Base-by-base conservation (phyloP, 768 basidiomycete species). In the Mycena vitilis region DNA sequence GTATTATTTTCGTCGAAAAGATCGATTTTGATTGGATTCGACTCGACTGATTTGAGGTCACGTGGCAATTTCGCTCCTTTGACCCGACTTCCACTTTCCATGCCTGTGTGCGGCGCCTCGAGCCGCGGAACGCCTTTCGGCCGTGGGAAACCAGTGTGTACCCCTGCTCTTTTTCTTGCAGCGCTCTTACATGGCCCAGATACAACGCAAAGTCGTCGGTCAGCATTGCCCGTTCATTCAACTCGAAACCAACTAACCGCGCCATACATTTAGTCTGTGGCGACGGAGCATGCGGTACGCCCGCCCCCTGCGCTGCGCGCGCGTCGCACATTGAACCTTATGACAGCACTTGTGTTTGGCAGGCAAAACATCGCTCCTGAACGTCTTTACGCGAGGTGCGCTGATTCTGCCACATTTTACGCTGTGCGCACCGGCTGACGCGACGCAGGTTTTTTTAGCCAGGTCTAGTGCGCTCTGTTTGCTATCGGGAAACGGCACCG, bases 271-370 rank as follows among this genome's bases (percentile, higher is more conserved):
- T 96, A 34, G 96, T 99, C n/a, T 92, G 96, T 69, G 96, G 96
- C 44, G 96, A 99, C 80, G 96, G 96, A 73, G 96, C 96, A 61
- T 96, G 94, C 75, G 96, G 96, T 93, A 75, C 66, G 87, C 53
- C 79, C 48, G 42, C 56, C 16, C 62, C 55, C 63, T 25, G 60
- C 70, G 56, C 60, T 64, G 54, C 66, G 61, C 44, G 60, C 55
- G 55, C 68, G 66, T 65, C 60, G 70, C 60, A 64, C 65, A 73
- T 75, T 76, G 72, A 72, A 73, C 74, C 71, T 71, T 51, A 69
- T 63, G 64, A 62, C 42, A 70, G 60, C 25, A 70, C 49, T 64
- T 65, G 53, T 44, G n/a, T 54, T 71, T 68, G 72, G 37, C 72
- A 92, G 91, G 91, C 73, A 93, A 95, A 83, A 95, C 93, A 1